A percentile compares a stretch with the other conserved stretches of the same genome.
Conservation (phyloP, 495 filamentous ascomycete genomes). For the Neurospora sp. region DNA sequence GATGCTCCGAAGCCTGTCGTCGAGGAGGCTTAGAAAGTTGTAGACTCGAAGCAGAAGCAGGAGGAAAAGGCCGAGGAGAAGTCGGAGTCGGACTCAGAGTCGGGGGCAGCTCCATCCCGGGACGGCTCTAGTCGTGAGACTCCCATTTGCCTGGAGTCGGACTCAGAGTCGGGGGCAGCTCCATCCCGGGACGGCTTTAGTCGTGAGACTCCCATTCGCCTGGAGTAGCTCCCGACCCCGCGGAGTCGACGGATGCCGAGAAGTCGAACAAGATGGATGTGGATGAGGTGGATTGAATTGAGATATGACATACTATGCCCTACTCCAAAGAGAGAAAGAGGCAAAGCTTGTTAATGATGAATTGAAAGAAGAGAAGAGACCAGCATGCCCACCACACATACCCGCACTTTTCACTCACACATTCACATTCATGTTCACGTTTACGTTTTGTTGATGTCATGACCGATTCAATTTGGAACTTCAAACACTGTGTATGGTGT, state of each 20-base stretch:
- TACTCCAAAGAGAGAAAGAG: neutral
- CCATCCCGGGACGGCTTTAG: too few relatives aligned
- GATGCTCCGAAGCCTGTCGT: constrained; percentile 38
- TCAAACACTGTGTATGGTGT: neutral
- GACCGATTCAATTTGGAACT: neutral
- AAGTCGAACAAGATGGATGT: neutral
- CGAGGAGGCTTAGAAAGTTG: constrained; percentile 15
- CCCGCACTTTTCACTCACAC: neutral
- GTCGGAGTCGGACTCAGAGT: neutral
- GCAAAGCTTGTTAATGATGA: neutral
- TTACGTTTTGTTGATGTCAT: neutral
- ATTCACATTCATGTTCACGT: neutral
- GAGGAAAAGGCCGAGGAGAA: neutral
- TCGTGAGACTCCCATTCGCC: too few relatives aligned
- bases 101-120: neutral
- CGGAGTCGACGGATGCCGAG: neutral
- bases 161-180: too few relatives aligned
- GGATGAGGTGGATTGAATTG: neutral
- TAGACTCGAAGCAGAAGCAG: neutral
- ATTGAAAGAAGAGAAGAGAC: neutral
- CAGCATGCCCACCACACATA: neutral
- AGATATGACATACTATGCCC: neutral
- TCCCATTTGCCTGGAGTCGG: too few relatives aligned
- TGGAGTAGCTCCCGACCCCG: too few relatives aligned
- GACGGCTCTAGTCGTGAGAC: too few relatives aligned